A percentile compares a stretch with the other conserved stretches of the same genome.
Evolutionary conservation across 441 rosid genomes (phyloP).

Genomic region (Aleurites moluccanus): DNA sequence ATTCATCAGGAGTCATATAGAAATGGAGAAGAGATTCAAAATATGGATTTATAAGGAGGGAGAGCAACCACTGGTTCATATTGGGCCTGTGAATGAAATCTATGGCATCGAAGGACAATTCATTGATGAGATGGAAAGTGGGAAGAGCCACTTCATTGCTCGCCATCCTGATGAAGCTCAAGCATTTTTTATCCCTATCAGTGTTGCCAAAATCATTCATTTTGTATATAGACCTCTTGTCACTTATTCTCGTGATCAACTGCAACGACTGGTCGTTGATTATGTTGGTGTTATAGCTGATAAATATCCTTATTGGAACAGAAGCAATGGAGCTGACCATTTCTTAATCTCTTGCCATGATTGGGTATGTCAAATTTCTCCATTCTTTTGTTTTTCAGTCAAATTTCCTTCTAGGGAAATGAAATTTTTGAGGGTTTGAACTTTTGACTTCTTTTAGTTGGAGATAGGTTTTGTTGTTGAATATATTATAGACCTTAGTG

Average conservation of each 20-base stretch:
- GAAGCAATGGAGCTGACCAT: constrained; percentile 49
- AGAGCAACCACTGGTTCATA: constrained; percentile 50
- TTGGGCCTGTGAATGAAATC: constrained; percentile 45
- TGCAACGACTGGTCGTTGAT: constrained; percentile 40
- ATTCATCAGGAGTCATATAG: constrained; percentile 48
- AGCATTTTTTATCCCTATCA: constrained; percentile 57
- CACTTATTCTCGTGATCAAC: constrained; percentile 38
- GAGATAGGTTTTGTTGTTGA: too few relatives aligned
- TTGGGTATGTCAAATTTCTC: constrained; percentile 38
- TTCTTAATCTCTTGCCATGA: constrained; percentile 56
- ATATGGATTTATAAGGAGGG: constrained; percentile 66
- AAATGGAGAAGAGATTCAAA: constrained; percentile 61
- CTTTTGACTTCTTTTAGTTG: too few relatives aligned
- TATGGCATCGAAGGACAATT: constrained; percentile 73
- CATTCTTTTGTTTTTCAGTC: background rate
- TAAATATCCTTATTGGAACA: constrained; percentile 42
- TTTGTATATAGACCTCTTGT: constrained; percentile 48
- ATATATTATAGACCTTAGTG: too few relatives aligned
- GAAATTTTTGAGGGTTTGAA: too few relatives aligned
- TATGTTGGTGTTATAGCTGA: constrained; percentile 40
- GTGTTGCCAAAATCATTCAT: constrained; percentile 43
- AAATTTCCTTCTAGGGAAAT: too few relatives aligned
- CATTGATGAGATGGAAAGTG: constrained; percentile 55
- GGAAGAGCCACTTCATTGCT: constrained; percentile 43
- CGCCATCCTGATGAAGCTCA: constrained; percentile 53